Evolutionary conservation across 805 yeast species (phyloP).

Genomic region (Ogataea henricii): DNA sequence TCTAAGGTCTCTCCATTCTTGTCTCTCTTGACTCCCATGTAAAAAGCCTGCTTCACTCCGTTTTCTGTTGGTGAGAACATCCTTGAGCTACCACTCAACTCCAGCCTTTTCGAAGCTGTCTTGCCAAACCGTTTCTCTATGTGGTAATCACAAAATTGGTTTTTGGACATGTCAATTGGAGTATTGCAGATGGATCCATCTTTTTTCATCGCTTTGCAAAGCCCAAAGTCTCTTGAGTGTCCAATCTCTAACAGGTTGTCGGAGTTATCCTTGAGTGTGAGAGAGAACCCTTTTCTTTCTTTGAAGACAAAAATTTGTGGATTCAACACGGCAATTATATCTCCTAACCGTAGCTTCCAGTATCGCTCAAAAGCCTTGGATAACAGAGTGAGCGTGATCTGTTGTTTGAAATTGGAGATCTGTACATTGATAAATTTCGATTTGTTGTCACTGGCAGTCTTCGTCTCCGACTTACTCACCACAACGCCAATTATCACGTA

Average conservation of each 20-base stretch:
- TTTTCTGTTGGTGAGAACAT: constrained; percentile 56
- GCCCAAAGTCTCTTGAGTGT: constrained; percentile 62
- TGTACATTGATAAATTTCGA: constrained; percentile 61
- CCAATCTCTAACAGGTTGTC: constrained; percentile 75
- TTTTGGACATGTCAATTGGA: constrained; percentile 56
- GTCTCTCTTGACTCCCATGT: constrained; percentile 30
- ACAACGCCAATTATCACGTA: constrained; percentile 82
- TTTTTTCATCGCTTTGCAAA: constrained; percentile 53
- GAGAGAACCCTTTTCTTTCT: constrained; percentile 45
- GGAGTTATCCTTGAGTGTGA: constrained; percentile 52
- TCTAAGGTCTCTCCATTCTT: constrained; percentile 29
- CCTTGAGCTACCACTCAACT: constrained; percentile 63
- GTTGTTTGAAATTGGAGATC: constrained; percentile 66
- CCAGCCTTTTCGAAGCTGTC: constrained; percentile 67
- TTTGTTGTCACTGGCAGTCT: constrained; percentile 40
- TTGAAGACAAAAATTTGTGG: constrained; percentile 56
- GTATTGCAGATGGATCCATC: constrained; percentile 57
- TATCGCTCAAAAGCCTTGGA: constrained; percentile 68
- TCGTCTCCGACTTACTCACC: constrained; percentile 54
- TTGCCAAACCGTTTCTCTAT: constrained; percentile 55
- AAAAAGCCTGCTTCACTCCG: constrained; percentile 45
- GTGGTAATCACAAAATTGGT: constrained; percentile 72
- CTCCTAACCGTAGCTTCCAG: constrained; percentile 77
- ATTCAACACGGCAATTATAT: constrained; percentile 70
- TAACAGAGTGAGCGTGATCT: constrained; percentile 62